phyloP scores from a whole-genome alignment of 1,284 basidiomycete genomes.

The Apiotrichum akiyoshidainum region DNA sequence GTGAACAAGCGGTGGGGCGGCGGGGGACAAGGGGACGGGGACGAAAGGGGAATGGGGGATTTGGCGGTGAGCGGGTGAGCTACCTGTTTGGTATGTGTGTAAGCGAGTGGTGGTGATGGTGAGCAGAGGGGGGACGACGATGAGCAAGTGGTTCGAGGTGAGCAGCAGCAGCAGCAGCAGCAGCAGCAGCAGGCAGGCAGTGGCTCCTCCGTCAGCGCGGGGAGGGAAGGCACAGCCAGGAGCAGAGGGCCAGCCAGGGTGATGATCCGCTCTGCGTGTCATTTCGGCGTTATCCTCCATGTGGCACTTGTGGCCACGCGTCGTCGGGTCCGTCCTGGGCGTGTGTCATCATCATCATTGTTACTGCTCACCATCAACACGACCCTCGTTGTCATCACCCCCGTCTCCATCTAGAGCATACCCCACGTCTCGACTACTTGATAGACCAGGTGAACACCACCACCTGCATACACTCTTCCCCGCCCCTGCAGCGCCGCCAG shows the following conservation, averaged over 20 bases:
- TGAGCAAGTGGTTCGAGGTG: background rate
- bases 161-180: background rate
- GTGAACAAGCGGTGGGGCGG: background rate
- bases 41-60: background rate
- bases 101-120: background rate
- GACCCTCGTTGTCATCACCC: too few species aligned
- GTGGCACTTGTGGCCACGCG: too few species aligned
- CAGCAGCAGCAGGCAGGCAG: background rate
- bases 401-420: too few species aligned
- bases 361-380: too few species aligned
- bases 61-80: background rate
- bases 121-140: background rate
- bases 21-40: background rate
- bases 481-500: too few species aligned
- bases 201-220: background rate
- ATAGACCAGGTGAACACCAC: too few species aligned
- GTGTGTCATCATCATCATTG: background rate
- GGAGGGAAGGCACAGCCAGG: too few species aligned
- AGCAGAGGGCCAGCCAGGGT: background rate
- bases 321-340: too few species aligned
- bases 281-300: too few species aligned
- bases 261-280: background rate
- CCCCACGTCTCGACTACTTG: too few species aligned
- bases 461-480: too few species aligned
- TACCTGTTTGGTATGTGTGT: background rate